Evolutionary conservation across 495 filamentous ascomycete genomes (phyloP), one percentile per base, ranked within the genome.

Genomic region (Aspergillus wentii): DNA sequence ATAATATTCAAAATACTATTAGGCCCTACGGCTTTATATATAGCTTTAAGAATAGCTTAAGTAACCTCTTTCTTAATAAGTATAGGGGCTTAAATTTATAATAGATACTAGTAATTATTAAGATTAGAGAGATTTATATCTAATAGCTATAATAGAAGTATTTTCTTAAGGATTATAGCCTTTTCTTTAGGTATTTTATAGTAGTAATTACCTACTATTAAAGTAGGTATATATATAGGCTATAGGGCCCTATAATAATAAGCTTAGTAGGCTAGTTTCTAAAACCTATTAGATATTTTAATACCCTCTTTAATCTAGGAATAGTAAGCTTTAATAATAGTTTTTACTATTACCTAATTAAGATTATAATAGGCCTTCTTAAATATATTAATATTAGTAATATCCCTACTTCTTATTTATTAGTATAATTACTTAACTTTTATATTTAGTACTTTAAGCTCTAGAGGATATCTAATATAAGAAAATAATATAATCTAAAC

Each of bases 381-480:
- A n/a, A n/a, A n/a, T n/a, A 20, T 19, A 5, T 32, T 31, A 19
- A 31, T 17, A 35, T 3, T 35, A 40, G 19, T 15, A 17, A 16
- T 19, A 11, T 40, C 20, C 2, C 18, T 40, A 40, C 31, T 31
- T 21, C 13, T 18, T 21, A 40, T 9, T 5, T 35, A 40, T 32
- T 14, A 20, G 2, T 19, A 30, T 18, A 14, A 21, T 19, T 17
- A 30, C 5, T n/a, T n/a, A n/a, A n/a, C n/a, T n/a, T n/a, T n/a
- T n/a, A n/a, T n/a, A n/a, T n/a, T n/a, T n/a, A n/a, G n/a, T n/a
- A n/a, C n/a, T 28, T 7, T 29, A 38, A 13, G n/a, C 14, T 7
- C 16, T 8, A 38, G 5, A 27, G 20, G 29, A 13, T 21, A 27
- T 29, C 8, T 17, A 17, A 18, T 31, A 30, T 21, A 31, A 13